These are phyloP conservation scores for Fraxinus platypoda DNA, from an alignment of 305 asterid genomes.

Conservation along the genomic window DNA sequence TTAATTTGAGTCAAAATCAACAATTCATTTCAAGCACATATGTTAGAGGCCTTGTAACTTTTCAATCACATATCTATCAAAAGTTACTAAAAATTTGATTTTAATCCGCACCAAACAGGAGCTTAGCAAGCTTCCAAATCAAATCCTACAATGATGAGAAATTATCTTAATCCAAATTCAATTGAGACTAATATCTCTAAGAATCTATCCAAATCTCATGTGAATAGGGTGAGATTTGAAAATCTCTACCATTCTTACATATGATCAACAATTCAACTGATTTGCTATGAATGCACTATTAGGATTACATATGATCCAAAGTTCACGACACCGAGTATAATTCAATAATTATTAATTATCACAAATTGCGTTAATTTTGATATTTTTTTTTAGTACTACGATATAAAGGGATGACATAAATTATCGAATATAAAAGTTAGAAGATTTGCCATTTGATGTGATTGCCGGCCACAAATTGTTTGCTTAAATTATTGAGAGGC, in stretches of 20 bases:
- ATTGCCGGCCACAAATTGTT: conserved; percentile 25
- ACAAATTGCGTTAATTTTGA: neutral
- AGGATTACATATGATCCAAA: neutral
- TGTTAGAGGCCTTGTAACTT: too few species aligned
- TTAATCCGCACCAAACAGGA: too few species aligned
- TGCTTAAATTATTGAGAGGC: conserved; percentile 20
- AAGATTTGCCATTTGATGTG: neutral
- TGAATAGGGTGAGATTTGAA: neutral
- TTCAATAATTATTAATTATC: too few species aligned
- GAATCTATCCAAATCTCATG: neutral
- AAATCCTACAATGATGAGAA: neutral
- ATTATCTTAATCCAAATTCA: neutral
- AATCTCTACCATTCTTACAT: neutral
- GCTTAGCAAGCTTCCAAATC: too few species aligned
- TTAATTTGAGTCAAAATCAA: too few species aligned
- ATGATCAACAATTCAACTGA: neutral
- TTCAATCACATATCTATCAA: too few species aligned
- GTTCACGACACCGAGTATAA: neutral
- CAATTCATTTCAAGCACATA: too few species aligned
- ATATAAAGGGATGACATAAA: neutral
- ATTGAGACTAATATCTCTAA: neutral
- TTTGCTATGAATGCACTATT: neutral
- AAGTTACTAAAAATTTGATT: too few species aligned
- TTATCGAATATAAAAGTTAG: neutral
- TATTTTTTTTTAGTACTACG: neutral